Percentiles rank a stretch among this genome's conserved stretches.
Conservation (phyloP, 208 protist genomes). For the Trypanosoma brucei region DNA sequence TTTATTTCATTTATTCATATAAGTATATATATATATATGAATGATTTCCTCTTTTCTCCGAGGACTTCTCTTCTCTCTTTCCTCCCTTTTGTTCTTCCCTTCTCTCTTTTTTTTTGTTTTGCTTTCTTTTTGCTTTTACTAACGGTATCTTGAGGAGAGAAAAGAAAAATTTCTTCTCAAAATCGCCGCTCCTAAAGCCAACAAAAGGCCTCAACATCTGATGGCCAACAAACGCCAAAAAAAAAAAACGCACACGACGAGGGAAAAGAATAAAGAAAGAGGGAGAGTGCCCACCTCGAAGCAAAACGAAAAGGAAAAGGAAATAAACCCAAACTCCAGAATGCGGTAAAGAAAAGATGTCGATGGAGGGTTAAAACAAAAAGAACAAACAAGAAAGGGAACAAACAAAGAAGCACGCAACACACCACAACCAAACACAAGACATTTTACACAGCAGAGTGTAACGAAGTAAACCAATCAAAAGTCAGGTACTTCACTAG, state of each 20-base stretch:
- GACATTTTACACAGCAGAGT: slow-evolving; percentile 55
- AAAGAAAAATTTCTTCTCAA: no score
- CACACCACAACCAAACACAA: slow-evolving; percentile 5
- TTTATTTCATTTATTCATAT: no score
- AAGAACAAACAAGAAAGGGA: slow-evolving; percentile 10
- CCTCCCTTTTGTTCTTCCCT: not conserved
- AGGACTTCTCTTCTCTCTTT: not conserved
- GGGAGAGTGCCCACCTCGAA: no score
- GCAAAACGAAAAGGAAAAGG: no score
- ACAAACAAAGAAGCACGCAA: not conserved
- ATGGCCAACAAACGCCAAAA: no score
- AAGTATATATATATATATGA: no score
- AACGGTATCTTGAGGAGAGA: not conserved
- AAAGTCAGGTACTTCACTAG: slow-evolving; percentile 46
- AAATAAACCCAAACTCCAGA: no score
- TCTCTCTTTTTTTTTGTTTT: slow-evolving; percentile 8
- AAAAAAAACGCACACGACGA: no score
- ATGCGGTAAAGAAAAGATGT: not conserved
- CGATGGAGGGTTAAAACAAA: slow-evolving; percentile 12
- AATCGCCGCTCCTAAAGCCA: no score
- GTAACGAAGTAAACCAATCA: not conserved
- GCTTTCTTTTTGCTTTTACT: slow-evolving; percentile 7
- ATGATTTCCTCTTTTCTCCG: not conserved
- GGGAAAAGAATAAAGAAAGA: no score
- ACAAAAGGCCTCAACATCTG: no score